Percentiles rank a stretch among this genome's conserved stretches.
These are phyloP conservation scores for Bipolaris victoriae DNA, from an alignment of 2,329 filamentous ascomycete species.

Conservation along the genomic window DNA sequence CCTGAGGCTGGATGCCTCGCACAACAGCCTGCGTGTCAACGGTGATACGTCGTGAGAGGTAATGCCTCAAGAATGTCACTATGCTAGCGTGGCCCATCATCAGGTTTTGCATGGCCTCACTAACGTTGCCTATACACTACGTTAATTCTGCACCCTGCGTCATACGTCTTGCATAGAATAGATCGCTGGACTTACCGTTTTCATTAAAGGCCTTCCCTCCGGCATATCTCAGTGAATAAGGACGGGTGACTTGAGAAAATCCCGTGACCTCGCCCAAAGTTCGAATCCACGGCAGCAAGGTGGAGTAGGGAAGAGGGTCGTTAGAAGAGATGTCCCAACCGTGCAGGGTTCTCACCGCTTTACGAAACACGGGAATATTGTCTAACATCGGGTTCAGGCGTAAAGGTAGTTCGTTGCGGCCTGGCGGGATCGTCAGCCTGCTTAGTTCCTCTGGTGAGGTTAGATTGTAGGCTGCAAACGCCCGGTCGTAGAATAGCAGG, in stretches of 20 bases:
- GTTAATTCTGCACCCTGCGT: constrained; percentile 11
- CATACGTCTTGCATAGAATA: neutral
- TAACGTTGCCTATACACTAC: constrained; percentile 14
- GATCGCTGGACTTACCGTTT: constrained; percentile 37
- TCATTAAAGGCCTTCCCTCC: constrained; percentile 49
- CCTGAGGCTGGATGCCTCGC: too few relatives aligned
- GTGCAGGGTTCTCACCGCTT: constrained; percentile 27
- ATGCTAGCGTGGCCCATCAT: too few relatives aligned
- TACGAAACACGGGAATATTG: constrained; percentile 18
- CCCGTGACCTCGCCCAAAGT: constrained; percentile 41
- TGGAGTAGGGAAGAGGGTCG: constrained; percentile 30
- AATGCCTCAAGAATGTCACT: too few relatives aligned
- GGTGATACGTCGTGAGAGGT: too few relatives aligned
- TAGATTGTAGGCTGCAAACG: constrained; percentile 26
- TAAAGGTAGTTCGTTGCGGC: constrained; percentile 6
- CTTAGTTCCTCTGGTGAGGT: constrained; percentile 45
- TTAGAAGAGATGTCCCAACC: constrained; percentile 36
- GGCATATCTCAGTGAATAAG: constrained; percentile 46
- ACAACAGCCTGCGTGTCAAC: too few relatives aligned
- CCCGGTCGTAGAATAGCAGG: constrained; percentile 31
- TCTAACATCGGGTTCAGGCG: constrained; percentile 6
- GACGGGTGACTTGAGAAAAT: constrained; percentile 27
- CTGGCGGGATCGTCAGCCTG: constrained; percentile 37
- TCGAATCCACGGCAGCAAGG: constrained; percentile 37
- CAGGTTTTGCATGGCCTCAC: too few relatives aligned